Conservation (phyloP, 768 basidiomycete species). For the Sutorius australiensis region DNA sequence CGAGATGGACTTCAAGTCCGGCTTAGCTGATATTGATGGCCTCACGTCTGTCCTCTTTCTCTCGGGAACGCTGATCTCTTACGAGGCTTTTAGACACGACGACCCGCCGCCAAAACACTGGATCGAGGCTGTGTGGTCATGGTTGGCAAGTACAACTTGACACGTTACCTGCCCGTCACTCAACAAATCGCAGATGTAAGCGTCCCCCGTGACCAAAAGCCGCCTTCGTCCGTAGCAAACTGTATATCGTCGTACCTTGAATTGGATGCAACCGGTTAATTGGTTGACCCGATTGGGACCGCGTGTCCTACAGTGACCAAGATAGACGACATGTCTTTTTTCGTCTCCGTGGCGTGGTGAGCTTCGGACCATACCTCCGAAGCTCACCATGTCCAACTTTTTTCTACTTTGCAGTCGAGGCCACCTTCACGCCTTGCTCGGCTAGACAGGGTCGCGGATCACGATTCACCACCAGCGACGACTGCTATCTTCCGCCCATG, state of each 20-base stretch:
- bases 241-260: not conserved
- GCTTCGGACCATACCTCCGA: not conserved
- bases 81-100: slow-evolving; percentile 10
- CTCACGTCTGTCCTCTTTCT: slow-evolving; percentile 11
- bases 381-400: not conserved
- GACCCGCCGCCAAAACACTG: slow-evolving; percentile 22
- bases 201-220: not conserved
- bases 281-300: not conserved
- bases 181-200: slow-evolving; percentile 11
- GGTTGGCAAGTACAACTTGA: slow-evolving; percentile 14
- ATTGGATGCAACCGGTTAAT: not conserved
- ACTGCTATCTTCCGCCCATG: not conserved
- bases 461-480: not conserved
- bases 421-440: not conserved
- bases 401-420: not conserved
- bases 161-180: not conserved
- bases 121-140: slow-evolving; percentile 15
- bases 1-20: slow-evolving; percentile 22
- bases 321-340: not conserved
- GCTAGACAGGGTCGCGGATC: not conserved
- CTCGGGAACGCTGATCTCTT: not conserved
- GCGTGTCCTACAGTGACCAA: not conserved
- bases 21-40: slow-evolving; percentile 14
- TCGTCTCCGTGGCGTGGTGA: not conserved
- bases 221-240: not conserved